Evolutionary conservation across 2,329 filamentous ascomycete genomes (phyloP).

Genomic region (Hysterium pulicare): DNA sequence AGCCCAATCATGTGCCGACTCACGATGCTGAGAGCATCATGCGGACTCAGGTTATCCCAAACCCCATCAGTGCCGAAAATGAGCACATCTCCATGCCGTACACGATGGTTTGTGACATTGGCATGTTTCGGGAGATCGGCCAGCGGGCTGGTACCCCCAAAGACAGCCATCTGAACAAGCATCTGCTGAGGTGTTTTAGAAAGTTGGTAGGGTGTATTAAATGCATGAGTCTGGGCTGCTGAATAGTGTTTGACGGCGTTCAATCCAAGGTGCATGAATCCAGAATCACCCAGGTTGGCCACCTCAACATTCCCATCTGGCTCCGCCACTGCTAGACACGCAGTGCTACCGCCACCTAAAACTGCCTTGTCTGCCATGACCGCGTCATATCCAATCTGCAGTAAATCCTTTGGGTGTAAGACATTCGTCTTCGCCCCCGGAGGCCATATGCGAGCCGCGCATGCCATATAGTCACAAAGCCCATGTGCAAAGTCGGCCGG

Average conservation of each 20-base stretch:
- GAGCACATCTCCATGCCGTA: slow-evolving; percentile 90
- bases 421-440: slow-evolving; percentile 35
- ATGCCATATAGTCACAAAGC: slow-evolving; percentile 89
- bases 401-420: slow-evolving; percentile 64
- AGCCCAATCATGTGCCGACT: slow-evolving; percentile 70
- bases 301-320: slow-evolving; percentile 75
- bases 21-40: slow-evolving; percentile 80
- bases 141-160: slow-evolving; percentile 66
- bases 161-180: slow-evolving; percentile 74
- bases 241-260: slow-evolving; percentile 84
- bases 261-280: slow-evolving; percentile 80
- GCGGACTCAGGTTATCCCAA: slow-evolving; percentile 91
- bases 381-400: slow-evolving; percentile 80
- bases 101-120: slow-evolving; percentile 68
- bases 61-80: slow-evolving; percentile 92
- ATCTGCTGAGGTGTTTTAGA: slow-evolving; percentile 81
- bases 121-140: slow-evolving; percentile 83
- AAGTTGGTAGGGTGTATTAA: slow-evolving; percentile 96
- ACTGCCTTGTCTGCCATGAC: slow-evolving; percentile 73
- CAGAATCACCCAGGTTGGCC: slow-evolving; percentile 93
- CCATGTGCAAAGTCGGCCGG: slow-evolving; percentile 94
- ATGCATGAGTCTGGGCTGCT: slow-evolving; percentile 86
- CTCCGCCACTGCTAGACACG: slow-evolving; percentile 76
- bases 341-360: slow-evolving; percentile 83
- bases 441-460: slow-evolving; percentile 61